phyloP scores from a whole-genome alignment of 305 asterid species.

The Fraxinus paxiana region DNA sequence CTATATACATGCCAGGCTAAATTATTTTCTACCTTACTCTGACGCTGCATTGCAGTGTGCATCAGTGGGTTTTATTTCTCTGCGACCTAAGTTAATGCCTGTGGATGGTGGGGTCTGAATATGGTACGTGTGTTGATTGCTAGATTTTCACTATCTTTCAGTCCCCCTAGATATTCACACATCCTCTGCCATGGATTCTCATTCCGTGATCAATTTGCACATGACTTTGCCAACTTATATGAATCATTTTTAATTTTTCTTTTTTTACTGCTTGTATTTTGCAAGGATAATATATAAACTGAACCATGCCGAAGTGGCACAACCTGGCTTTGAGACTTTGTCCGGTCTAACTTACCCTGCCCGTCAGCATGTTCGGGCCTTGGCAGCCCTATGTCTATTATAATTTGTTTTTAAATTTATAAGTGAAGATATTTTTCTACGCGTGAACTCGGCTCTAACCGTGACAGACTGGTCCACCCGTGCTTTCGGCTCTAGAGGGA shows the following conservation, averaged over 20 bases:
- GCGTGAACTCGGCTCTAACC: too few species aligned
- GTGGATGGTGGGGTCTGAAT: slow-evolving; percentile 27
- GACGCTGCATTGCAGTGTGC: slow-evolving; percentile 21
- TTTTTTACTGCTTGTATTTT: neutral
- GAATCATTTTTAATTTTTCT: neutral
- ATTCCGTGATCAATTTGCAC: slow-evolving; percentile 1
- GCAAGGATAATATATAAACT: neutral
- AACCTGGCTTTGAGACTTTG: too few species aligned
- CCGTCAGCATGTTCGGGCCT: too few species aligned
- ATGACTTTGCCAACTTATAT: neutral
- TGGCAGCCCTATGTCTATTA: too few species aligned
- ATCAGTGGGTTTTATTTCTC: slow-evolving; percentile 23
- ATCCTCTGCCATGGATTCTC: neutral
- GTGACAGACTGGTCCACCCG: too few species aligned
- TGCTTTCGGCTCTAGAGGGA: too few species aligned
- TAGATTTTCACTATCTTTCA: neutral
- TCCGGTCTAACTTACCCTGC: too few species aligned
- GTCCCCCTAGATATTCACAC: neutral
- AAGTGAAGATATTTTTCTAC: too few species aligned
- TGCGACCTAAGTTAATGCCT: slow-evolving; percentile 23
- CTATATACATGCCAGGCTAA: slow-evolving; percentile 7
- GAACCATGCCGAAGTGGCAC: too few species aligned
- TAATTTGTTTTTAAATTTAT: too few species aligned
- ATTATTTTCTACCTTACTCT: slow-evolving; percentile 25
- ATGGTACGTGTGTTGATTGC: slow-evolving; percentile 20